Percentiles rank a stretch among this genome's conserved stretches.
Evolutionary conservation across 805 yeast species (phyloP).

Genomic region (Ogataea thermomethanolica): DNA sequence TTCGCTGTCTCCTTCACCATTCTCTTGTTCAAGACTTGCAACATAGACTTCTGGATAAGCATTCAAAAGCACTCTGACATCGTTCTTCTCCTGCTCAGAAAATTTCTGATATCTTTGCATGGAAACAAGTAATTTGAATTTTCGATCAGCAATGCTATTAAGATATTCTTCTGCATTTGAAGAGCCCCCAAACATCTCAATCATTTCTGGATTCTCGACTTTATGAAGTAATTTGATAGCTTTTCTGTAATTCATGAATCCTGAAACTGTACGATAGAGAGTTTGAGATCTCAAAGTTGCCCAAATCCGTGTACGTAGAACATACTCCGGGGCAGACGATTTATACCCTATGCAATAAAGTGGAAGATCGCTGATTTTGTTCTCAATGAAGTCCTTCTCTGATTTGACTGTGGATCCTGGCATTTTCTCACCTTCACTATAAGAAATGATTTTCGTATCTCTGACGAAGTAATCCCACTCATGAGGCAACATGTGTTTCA

Average conservation of each 20-base stretch:
- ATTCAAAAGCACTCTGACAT: conserved; percentile 61
- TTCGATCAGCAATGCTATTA: conserved; percentile 71
- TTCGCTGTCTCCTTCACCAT: conserved; percentile 37
- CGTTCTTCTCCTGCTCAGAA: conserved; percentile 59
- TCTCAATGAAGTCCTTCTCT: conserved; percentile 35
- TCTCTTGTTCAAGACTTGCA: conserved; percentile 52
- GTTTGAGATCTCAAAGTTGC: conserved; percentile 83
- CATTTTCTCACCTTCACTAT: conserved; percentile 44
- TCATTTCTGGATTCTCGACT: conserved; percentile 58
- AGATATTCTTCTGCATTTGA: conserved; percentile 56
- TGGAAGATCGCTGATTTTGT: conserved; percentile 59
- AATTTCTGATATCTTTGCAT: conserved; percentile 82
- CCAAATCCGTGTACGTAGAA: conserved; percentile 79
- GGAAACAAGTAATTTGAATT: conserved; percentile 76
- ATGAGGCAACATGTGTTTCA: conserved; percentile 63
- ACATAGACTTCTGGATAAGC: conserved; percentile 68
- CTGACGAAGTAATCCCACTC: conserved; percentile 83
- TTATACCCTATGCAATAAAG: conserved; percentile 71
- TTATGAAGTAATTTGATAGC: conserved; percentile 69
- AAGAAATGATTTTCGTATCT: conserved; percentile 65
- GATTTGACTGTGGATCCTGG: conserved; percentile 33
- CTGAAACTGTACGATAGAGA: conserved; percentile 75
- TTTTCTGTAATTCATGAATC: conserved; percentile 72
- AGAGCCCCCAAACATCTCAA: conserved; percentile 39
- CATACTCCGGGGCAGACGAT: conserved; percentile 57